phyloP scores from a whole-genome alignment of 2,329 filamentous ascomycete genomes.

The Epichloe aotearoae region DNA sequence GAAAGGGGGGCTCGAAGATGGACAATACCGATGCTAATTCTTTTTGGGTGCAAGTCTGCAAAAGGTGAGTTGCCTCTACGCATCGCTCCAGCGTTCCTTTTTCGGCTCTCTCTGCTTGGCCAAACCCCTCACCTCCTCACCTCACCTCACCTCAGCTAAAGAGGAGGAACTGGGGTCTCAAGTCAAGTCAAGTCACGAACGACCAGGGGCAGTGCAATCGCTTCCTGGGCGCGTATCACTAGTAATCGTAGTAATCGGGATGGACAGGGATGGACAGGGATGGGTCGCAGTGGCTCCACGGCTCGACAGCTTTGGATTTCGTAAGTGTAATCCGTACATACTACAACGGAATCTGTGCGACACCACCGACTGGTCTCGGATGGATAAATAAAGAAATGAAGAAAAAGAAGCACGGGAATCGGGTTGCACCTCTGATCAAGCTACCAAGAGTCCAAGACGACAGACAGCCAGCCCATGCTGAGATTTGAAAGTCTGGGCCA shows the following conservation, averaged over 20 bases:
- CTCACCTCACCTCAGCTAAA: too few relatives aligned
- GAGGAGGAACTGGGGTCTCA: too few relatives aligned
- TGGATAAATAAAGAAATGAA: too few relatives aligned
- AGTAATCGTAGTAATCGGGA: too few relatives aligned
- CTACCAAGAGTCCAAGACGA: too few relatives aligned
- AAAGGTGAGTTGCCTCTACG: conserved; percentile 5
- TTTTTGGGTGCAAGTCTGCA: conserved; percentile 5
- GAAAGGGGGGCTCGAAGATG: not conserved
- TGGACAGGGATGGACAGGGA: too few relatives aligned
- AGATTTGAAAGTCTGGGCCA: too few relatives aligned
- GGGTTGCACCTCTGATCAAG: too few relatives aligned
- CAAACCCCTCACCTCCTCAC: not conserved
- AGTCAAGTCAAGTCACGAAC: not conserved
- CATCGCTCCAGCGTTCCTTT: conserved; percentile 1
- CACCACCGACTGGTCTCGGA: not conserved
- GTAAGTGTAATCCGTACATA: not conserved
- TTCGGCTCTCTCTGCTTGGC: conserved; percentile 1
- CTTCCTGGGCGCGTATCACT: not conserved
- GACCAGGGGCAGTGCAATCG: not conserved
- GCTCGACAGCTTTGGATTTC: not conserved
- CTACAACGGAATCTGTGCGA: too few relatives aligned
- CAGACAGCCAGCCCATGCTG: too few relatives aligned
- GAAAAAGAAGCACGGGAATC: too few relatives aligned
- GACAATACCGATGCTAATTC: conserved; percentile 3
- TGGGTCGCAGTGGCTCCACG: not conserved